Evolutionary conservation across 495 filamentous ascomycete species (phyloP).

Genomic region (Tuber brumale): DNA sequence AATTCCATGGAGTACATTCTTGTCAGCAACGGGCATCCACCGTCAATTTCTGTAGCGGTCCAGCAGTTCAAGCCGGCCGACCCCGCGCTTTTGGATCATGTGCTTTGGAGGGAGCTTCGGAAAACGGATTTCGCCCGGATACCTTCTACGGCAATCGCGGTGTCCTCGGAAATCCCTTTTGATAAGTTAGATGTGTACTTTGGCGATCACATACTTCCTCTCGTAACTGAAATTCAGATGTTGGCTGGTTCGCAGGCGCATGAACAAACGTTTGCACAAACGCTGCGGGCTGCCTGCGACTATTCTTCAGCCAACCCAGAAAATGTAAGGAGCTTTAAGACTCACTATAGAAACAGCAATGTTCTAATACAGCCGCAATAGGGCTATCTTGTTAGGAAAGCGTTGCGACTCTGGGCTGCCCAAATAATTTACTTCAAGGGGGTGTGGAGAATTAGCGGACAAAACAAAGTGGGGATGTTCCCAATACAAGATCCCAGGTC

Average conservation of each 20-base stretch:
- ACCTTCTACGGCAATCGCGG: conserved; percentile 33
- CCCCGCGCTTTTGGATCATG: conserved; percentile 32
- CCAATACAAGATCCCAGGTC: conserved; percentile 32
- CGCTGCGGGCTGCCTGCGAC: conserved; percentile 20
- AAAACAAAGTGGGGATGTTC: conserved; percentile 28
- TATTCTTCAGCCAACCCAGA: conserved; percentile 24
- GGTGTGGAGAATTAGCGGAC: conserved; percentile 33
- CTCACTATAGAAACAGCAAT: neutral
- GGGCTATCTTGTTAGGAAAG: conserved; percentile 32
- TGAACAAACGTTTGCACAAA: conserved; percentile 29
- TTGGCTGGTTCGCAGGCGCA: conserved; percentile 16
- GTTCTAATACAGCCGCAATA: conserved; percentile 2
- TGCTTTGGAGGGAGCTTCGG: conserved; percentile 36
- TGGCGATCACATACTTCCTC: conserved; percentile 28
- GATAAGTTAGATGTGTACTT: conserved; percentile 31
- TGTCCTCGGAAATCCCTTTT: conserved; percentile 27
- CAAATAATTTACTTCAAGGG: conserved; percentile 40
- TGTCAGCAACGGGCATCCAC: conserved; percentile 37
- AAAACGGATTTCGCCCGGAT: conserved; percentile 34
- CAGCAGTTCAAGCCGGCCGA: conserved; percentile 33
- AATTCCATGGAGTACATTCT: conserved; percentile 26
- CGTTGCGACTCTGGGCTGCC: conserved; percentile 39
- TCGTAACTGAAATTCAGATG: conserved; percentile 24
- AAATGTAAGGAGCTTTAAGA: conserved; percentile 13
- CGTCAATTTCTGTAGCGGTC: conserved; percentile 23